phyloP scores from a whole-genome alignment of 1,284 basidiomycete genomes.

The Lignosus rhinocerotis region DNA sequence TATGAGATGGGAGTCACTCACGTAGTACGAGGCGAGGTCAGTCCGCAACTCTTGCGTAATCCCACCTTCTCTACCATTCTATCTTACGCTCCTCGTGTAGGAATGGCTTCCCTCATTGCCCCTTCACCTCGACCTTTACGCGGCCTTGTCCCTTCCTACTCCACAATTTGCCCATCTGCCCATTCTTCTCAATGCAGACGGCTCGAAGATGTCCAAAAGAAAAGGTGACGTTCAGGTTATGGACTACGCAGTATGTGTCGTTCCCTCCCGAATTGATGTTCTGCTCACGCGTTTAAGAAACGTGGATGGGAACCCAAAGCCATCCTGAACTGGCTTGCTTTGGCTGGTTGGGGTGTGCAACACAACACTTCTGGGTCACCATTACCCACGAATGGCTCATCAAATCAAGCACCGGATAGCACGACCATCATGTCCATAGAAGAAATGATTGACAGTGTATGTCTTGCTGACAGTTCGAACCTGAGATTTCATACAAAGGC shows the following conservation, averaged over 20 bases:
- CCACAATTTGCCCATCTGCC: slow-evolving; percentile 93
- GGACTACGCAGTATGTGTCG: slow-evolving; percentile 73
- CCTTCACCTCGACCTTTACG: slow-evolving; percentile 89
- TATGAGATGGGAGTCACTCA: slow-evolving; percentile 96
- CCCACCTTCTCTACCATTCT: not conserved
- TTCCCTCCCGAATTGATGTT: not conserved
- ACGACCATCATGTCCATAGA: slow-evolving; percentile 64
- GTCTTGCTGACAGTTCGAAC: not conserved
- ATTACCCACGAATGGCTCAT: slow-evolving; percentile 14
- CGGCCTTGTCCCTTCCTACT: slow-evolving; percentile 68
- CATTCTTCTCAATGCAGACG: slow-evolving; percentile 87
- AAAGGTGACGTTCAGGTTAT: slow-evolving; percentile 87
- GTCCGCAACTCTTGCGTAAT: slow-evolving; percentile 18
- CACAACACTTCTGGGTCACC: slow-evolving; percentile 36
- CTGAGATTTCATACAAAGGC: not conserved
- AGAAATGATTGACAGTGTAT: slow-evolving; percentile 64
- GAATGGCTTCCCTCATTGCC: slow-evolving; percentile 98
- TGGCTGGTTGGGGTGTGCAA: slow-evolving; percentile 87
- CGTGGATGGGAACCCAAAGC: slow-evolving; percentile 90
- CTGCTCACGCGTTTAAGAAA: slow-evolving; percentile 37
- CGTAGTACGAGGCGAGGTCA: slow-evolving; percentile 90
- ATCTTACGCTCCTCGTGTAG: slow-evolving; percentile 37
- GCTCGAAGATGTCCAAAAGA: slow-evolving; percentile 93
- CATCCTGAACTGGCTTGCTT: slow-evolving; percentile 89
- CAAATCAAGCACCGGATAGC: slow-evolving; percentile 55